A percentile compares a stretch with the other conserved stretches of the same genome.
phyloP scores from a whole-genome alignment of 768 basidiomycete genomes.

The Clavaria fumosa region DNA sequence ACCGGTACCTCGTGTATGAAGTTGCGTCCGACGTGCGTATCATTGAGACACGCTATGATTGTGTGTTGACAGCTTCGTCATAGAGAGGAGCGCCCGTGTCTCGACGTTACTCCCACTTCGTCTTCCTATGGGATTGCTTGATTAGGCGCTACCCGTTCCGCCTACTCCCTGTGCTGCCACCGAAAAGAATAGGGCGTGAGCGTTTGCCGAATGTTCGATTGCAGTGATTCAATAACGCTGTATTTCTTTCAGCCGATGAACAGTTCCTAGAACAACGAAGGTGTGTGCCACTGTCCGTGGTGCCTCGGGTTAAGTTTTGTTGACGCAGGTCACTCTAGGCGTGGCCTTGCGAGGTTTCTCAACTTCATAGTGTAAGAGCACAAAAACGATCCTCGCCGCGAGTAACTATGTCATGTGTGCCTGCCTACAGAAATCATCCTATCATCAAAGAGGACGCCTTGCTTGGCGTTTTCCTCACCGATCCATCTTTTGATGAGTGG shows the following conservation, averaged over 20 bases:
- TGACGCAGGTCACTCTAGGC: constrained; percentile 29
- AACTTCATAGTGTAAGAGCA: constrained; percentile 27
- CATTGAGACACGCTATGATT: too few species aligned
- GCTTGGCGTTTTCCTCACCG: constrained; percentile 65
- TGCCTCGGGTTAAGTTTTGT: too few species aligned
- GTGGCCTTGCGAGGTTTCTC: constrained; percentile 66
- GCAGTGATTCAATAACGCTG: constrained; percentile 6
- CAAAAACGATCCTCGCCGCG: too few species aligned
- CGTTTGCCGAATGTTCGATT: constrained; percentile 8
- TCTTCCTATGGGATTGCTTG: constrained; percentile 78
- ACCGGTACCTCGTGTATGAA: constrained; percentile 76
- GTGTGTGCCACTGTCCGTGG: constrained; percentile 18
- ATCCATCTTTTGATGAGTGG: constrained; percentile 78
- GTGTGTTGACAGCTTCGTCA: constrained; percentile 6
- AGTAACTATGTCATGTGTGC: constrained; percentile 4
- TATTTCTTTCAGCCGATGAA: constrained; percentile 49
- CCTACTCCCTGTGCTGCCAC: constrained; percentile 72
- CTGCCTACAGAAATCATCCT: constrained; percentile 64
- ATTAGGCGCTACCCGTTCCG: constrained; percentile 86
- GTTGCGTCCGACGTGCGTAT: constrained; percentile 59
- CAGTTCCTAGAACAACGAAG: constrained; percentile 84
- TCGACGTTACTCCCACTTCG: constrained; percentile 88
- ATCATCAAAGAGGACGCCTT: constrained; percentile 79
- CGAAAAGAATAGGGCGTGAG: constrained; percentile 84
- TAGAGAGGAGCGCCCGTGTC: constrained; percentile 56